Percentiles rank a stretch among this genome's conserved stretches.
Evolutionary conservation across 345 rosid genomes (phyloP).

Genomic region (Isatis tinctoria): DNA sequence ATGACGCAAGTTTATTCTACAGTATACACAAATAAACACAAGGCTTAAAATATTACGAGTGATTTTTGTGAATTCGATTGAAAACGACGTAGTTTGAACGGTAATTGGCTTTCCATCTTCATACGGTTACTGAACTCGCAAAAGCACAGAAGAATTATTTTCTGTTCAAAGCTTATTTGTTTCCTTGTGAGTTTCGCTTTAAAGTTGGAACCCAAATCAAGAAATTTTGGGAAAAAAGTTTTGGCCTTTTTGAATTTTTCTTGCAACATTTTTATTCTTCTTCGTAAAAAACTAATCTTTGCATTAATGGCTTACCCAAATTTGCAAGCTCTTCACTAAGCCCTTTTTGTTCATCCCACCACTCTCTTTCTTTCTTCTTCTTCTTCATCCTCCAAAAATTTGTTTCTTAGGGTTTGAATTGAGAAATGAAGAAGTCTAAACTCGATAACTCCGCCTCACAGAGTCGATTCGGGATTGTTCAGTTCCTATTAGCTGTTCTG

Average conservation of each 20-base stretch:
- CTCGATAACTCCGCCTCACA: slow-evolving; percentile 36
- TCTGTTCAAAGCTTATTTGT: slow-evolving; percentile 12
- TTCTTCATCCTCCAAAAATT: background rate
- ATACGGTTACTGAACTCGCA: slow-evolving; percentile 19
- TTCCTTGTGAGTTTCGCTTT: background rate
- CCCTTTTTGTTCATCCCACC: background rate
- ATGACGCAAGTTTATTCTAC: background rate
- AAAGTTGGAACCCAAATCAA: background rate
- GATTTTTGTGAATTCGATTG: background rate
- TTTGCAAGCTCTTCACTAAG: background rate
- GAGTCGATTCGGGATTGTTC: slow-evolving; percentile 50
- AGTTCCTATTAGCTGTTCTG: slow-evolving; percentile 48
- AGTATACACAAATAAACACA: background rate
- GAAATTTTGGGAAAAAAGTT: background rate
- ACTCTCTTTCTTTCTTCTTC: background rate
- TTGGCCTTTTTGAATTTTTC: background rate
- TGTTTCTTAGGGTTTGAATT: background rate
- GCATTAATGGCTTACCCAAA: slow-evolving; percentile 19
- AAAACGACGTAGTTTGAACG: slow-evolving; percentile 23
- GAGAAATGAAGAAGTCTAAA: slow-evolving; percentile 37
- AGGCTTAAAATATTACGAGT: too few relatives aligned
- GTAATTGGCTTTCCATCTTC: slow-evolving; percentile 26
- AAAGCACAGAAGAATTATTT: background rate
- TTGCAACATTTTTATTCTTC: background rate
- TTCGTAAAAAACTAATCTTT: background rate